These are phyloP conservation scores for Neopestalotiopsis sp. DNA, from an alignment of 2,329 filamentous ascomycete genomes.

Conservation along the genomic window DNA sequence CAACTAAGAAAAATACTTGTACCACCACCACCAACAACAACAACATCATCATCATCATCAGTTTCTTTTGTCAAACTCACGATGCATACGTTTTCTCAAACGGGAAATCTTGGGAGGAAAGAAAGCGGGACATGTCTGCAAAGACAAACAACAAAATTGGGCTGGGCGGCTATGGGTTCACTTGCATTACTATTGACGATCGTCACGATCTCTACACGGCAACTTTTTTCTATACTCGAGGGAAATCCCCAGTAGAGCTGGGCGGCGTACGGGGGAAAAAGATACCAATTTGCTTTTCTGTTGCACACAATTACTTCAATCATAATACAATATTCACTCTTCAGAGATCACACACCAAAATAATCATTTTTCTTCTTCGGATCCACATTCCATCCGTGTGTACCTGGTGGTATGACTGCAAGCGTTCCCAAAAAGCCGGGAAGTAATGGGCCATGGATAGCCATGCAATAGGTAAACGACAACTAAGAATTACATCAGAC, in stretches of 20 bases:
- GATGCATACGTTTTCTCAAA: slow-evolving; percentile 7
- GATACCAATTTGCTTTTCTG: slow-evolving; percentile 18
- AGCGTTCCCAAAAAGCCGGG: background rate
- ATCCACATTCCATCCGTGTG: background rate
- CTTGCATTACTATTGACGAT: slow-evolving; percentile 1
- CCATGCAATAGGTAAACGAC: background rate
- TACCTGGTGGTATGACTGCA: background rate
- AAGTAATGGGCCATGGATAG: background rate
- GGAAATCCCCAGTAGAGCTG: background rate
- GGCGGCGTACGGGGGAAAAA: slow-evolving; percentile 11
- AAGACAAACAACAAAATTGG: background rate
- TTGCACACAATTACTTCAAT: slow-evolving; percentile 7
- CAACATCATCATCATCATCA: too few relatives aligned
- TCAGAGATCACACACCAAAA: background rate
- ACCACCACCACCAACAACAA: background rate
- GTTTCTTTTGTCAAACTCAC: slow-evolving; percentile 6
- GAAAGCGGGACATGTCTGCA: slow-evolving; percentile 1
- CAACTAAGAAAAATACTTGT: background rate
- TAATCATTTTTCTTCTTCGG: background rate
- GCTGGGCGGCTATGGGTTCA: background rate
- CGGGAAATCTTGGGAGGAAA: background rate
- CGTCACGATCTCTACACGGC: background rate
- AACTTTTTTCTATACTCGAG: background rate
- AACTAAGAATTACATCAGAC: slow-evolving; percentile 3
- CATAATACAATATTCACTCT: slow-evolving; percentile 3